Percentiles rank a stretch among this genome's conserved stretches.
These are phyloP conservation scores for Candida sp. DNA, from an alignment of 1,139 yeast genomes.

Conservation along the genomic window DNA sequence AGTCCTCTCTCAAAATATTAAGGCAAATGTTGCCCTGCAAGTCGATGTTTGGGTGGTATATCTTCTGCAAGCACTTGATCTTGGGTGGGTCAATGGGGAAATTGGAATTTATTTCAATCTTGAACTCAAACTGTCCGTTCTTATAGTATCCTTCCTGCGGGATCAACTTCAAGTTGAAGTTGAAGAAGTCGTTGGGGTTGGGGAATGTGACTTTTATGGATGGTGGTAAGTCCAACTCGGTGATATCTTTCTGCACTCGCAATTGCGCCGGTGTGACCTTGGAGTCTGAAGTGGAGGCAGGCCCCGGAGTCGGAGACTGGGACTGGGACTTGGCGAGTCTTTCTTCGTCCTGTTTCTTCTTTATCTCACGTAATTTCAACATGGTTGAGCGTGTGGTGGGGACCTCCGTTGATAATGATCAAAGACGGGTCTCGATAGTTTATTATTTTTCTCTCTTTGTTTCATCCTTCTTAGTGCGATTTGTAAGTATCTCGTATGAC, in stretches of 20 bases:
- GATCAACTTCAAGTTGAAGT: slow-evolving; percentile 58
- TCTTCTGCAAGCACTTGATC: slow-evolving; percentile 69
- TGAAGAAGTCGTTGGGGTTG: slow-evolving; percentile 59
- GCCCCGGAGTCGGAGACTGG: slow-evolving; percentile 6
- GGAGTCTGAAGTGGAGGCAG: slow-evolving; percentile 13
- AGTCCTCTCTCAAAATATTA: slow-evolving; percentile 90
- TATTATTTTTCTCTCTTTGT: neutral
- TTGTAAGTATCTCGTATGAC: neutral
- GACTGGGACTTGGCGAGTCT: slow-evolving; percentile 22
- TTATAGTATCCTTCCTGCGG: slow-evolving; percentile 87
- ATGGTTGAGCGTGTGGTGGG: slow-evolving; percentile 6
- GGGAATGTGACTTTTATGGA: slow-evolving; percentile 63
- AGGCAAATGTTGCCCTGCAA: slow-evolving; percentile 89
- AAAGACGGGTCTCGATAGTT: neutral
- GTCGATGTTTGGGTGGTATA: slow-evolving; percentile 96
- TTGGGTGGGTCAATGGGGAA: slow-evolving; percentile 96
- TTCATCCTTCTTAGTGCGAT: neutral
- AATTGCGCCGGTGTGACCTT: slow-evolving; percentile 56
- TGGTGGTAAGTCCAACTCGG: slow-evolving; percentile 70
- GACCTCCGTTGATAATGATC: neutral
- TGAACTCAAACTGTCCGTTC: slow-evolving; percentile 71
- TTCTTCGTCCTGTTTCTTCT: slow-evolving; percentile 51
- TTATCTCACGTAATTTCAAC: slow-evolving; percentile 63
- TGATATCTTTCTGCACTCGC: slow-evolving; percentile 63
- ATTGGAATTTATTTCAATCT: slow-evolving; percentile 64